These are phyloP conservation scores for Elsinoe arachidis DNA, from an alignment of 2,329 filamentous ascomycete species.

Conservation along the genomic window DNA sequence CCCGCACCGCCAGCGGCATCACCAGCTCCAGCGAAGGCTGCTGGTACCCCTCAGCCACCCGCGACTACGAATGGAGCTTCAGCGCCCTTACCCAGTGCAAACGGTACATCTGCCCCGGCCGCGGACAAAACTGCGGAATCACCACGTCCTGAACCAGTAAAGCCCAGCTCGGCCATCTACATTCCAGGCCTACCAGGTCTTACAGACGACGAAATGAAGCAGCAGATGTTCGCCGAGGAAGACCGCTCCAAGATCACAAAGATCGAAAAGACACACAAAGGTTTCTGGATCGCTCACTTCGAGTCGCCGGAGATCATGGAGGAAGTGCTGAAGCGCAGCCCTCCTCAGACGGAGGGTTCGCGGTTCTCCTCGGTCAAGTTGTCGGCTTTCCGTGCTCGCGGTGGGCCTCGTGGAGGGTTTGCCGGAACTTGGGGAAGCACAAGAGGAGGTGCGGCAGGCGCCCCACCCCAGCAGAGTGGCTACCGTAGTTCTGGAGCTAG, in stretches of 20 bases:
- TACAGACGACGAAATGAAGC: slow-evolving; percentile 56
- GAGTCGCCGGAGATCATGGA: slow-evolving; percentile 71
- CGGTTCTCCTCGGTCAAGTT: slow-evolving; percentile 53
- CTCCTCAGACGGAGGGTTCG: slow-evolving; percentile 50
- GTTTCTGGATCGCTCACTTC: slow-evolving; percentile 82
- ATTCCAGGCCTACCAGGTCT: slow-evolving; percentile 47
- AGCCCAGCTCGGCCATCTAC: slow-evolving; percentile 76
- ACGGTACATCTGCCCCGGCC: slow-evolving; percentile 46
- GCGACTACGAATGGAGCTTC: slow-evolving; percentile 23
- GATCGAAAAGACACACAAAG: slow-evolving; percentile 62
- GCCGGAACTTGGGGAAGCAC: slow-evolving; percentile 55
- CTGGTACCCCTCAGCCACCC: slow-evolving; percentile 34
- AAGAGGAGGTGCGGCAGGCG: slow-evolving; percentile 45
- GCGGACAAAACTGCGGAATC: slow-evolving; percentile 19
- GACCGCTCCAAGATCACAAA: slow-evolving; percentile 69
- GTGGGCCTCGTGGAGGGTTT: slow-evolving; percentile 35
- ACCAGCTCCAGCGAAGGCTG: slow-evolving; percentile 37
- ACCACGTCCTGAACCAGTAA: slow-evolving; percentile 32
- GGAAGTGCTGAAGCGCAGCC: slow-evolving; percentile 61
- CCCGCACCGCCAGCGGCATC: slow-evolving; percentile 15
- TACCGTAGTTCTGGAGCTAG: slow-evolving; percentile 63
- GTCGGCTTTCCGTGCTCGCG: slow-evolving; percentile 49
- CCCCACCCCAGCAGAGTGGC: slow-evolving; percentile 48
- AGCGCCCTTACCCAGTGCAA: slow-evolving; percentile 21
- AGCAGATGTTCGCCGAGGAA: slow-evolving; percentile 69